A percentile compares a stretch with the other conserved stretches of the same genome.
These are phyloP conservation scores for Hypoxylon sp. DNA, from an alignment of 2,329 filamentous ascomycete genomes.

Conservation along the genomic window DNA sequence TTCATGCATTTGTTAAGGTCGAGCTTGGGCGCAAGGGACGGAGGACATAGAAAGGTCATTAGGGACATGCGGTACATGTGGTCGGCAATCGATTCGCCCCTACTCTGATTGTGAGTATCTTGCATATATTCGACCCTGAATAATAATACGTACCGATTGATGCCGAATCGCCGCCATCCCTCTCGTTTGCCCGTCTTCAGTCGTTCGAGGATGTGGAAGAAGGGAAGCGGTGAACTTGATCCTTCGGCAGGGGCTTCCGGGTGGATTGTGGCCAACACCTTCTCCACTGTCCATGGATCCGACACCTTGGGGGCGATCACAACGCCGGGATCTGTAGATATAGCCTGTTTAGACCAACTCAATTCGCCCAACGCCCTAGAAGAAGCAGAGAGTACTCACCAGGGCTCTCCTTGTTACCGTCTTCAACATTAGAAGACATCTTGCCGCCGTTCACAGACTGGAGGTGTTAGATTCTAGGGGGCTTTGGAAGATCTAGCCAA, in stretches of 20 bases:
- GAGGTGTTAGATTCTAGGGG: background rate
- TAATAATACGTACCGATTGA: slow-evolving; percentile 65
- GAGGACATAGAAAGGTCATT: slow-evolving; percentile 91
- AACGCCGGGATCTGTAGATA: slow-evolving; percentile 54
- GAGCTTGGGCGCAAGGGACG: slow-evolving; percentile 77
- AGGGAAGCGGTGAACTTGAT: slow-evolving; percentile 83
- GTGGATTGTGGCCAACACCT: slow-evolving; percentile 76
- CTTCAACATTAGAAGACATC: slow-evolving; percentile 27
- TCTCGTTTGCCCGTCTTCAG: slow-evolving; percentile 97
- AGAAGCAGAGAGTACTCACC: slow-evolving; percentile 28
- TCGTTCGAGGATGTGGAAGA: slow-evolving; percentile 94
- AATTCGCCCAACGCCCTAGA: background rate
- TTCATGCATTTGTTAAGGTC: slow-evolving; percentile 88
- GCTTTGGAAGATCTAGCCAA: background rate
- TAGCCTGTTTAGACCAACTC: slow-evolving; percentile 21
- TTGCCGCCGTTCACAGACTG: background rate
- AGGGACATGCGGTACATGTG: slow-evolving; percentile 99
- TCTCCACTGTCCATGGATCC: slow-evolving; percentile 69
- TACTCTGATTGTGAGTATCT: slow-evolving; percentile 51
- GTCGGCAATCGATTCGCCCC: slow-evolving; percentile 92
- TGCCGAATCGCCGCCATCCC: slow-evolving; percentile 92
- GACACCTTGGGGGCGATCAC: slow-evolving; percentile 59
- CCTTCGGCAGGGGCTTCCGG: slow-evolving; percentile 70
- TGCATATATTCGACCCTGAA: background rate
- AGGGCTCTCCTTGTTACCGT: slow-evolving; percentile 21